Evolutionary conservation across 2,329 filamentous ascomycete genomes (phyloP), one percentile per base, ranked within the genome.

Genomic region (Colletotrichum neosansevieriae): DNA sequence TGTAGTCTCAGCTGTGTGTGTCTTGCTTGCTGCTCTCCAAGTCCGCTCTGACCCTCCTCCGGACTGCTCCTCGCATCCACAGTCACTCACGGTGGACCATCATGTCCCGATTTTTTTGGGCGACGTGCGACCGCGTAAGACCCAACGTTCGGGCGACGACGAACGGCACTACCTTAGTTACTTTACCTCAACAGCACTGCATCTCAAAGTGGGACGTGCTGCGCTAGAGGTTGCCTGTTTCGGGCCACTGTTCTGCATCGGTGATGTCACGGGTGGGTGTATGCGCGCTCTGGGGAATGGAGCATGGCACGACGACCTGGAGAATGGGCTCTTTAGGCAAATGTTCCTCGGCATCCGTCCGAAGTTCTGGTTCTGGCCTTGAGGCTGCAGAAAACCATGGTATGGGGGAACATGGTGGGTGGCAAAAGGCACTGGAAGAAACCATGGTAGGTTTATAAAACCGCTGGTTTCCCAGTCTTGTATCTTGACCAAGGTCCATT

Each of bases 181-280:
- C 49, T 67, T 44, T 36, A 24, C 40, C 49, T n/a, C 58, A 29
- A 38, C 51, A n/a, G 45, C 47, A 19, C 45, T 64, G 53, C 65
- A 58, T 67, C 47, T 54, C 21, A 45, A 47, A 60, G 64, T 11
- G 65, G 65, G 53, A 47, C 53, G 65, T 67, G 64, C 59, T 51
- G 38, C 65, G 65, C 65, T 64, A 64, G 51, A 64, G 45, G 54
- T 59, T 54, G 61, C 49, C 54, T 68, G 54, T 68, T 68, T 56
- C 54, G 54, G 61, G 61, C 49, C 65, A 65, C 65, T 54, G 11
- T 50, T 34, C 40, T 36, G 6, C 17, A 40, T 19, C 34, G 34
- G 61, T 68, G 65, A 68, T 68, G 65, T 68, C 65, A 68, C 60
- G 34, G 54, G 62, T 65, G 65, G 47, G 60, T 54, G 34, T 53